Evolutionary conservation across 495 filamentous ascomycete species (phyloP).

Genomic region (Bathelium albidoporum): DNA sequence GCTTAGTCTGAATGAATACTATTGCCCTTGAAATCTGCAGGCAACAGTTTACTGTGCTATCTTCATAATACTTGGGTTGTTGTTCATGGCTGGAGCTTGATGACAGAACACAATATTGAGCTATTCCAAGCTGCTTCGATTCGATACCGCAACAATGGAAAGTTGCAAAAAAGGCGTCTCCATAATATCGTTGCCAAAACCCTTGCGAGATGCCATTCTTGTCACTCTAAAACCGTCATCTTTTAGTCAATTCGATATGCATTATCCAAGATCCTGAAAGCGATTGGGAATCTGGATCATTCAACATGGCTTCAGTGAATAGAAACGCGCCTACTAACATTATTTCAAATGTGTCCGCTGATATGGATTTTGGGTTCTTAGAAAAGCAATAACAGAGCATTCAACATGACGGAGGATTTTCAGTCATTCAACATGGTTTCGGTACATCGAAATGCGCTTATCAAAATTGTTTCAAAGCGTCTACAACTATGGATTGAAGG

Average conservation of each 20-base stretch:
- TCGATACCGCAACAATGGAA: neutral
- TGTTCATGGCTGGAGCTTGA: no score
- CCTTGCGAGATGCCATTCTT: slow-evolving; percentile 7
- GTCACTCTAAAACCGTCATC: slow-evolving; percentile 5
- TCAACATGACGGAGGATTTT: neutral
- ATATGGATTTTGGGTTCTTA: slow-evolving; percentile 2
- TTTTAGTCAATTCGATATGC: slow-evolving; percentile 5
- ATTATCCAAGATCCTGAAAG: slow-evolving; percentile 3
- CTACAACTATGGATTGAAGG: no score
- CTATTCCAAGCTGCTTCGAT: no score
- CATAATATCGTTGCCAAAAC: neutral
- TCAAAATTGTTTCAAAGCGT: no score
- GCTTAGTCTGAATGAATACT: no score
- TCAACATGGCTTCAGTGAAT: slow-evolving; percentile 1
- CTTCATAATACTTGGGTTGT: no score
- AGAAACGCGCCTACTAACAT: neutral
- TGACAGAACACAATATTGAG: no score
- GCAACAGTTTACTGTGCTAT: no score
- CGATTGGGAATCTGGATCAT: slow-evolving; percentile 1
- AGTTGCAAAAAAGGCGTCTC: neutral
- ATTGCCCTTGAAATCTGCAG: no score
- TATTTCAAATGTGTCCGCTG: neutral
- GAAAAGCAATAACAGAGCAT: neutral
- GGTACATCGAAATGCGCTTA: neutral
- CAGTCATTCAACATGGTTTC: neutral